phyloP scores from a whole-genome alignment of 2,329 filamentous ascomycete species.

The Colletotrichum camelliae region DNA sequence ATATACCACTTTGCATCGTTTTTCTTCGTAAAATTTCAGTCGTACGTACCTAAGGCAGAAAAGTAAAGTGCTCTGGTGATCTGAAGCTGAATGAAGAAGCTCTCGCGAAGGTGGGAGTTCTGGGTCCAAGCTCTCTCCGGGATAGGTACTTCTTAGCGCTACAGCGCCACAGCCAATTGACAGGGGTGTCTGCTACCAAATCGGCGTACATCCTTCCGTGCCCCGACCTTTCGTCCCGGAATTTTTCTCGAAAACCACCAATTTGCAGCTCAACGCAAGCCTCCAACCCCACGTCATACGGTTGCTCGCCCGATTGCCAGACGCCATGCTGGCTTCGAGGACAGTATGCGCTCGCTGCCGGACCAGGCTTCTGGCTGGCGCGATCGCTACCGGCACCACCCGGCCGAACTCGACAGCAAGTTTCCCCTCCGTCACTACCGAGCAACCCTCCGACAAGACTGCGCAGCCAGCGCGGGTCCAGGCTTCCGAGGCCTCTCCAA shows the following conservation, averaged over 20 bases:
- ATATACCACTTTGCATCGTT: background rate
- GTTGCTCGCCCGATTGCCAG: background rate
- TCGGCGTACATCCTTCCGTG: slow-evolving; percentile 1
- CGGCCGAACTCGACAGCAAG: slow-evolving; percentile 17
- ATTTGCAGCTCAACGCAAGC: background rate
- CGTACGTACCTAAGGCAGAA: background rate
- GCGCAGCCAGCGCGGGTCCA: background rate
- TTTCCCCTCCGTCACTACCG: background rate
- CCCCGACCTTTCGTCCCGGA: background rate
- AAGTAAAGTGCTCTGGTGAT: background rate
- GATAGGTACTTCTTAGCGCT: background rate
- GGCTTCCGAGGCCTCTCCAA: background rate
- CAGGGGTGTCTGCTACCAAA: background rate
- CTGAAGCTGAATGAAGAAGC: background rate
- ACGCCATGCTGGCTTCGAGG: slow-evolving; percentile 39
- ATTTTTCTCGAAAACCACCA: background rate
- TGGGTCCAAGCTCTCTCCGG: slow-evolving; percentile 4
- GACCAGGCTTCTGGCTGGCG: slow-evolving; percentile 8
- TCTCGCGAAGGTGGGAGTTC: background rate
- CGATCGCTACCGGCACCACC: background rate
- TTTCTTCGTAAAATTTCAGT: background rate
- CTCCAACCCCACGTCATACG: background rate
- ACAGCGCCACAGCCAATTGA: background rate
- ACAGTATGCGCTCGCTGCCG: slow-evolving; percentile 40
- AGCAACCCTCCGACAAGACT: background rate